Conservation (phyloP, 1,139 yeast species). For the Candida albicans region DNA sequence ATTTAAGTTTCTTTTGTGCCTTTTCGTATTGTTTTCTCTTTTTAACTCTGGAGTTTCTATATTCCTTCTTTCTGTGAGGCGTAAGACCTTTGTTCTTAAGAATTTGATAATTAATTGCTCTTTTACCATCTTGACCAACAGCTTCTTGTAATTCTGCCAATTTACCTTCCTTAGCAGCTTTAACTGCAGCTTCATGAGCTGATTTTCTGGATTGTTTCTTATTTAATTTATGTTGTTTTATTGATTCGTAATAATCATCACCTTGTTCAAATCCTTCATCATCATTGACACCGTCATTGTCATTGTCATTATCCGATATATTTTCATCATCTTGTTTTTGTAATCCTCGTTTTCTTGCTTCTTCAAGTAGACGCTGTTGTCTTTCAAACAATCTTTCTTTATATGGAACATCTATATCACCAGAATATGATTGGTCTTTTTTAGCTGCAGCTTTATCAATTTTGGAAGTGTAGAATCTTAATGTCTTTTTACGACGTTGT, state of each 20-base stretch:
- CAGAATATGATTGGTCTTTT: conserved; percentile 59
- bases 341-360: conserved; percentile 83
- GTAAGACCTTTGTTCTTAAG: conserved; percentile 94
- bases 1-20: conserved; percentile 91
- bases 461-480: conserved; percentile 95
- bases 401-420: conserved; percentile 93
- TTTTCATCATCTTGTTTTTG: conserved; percentile 34
- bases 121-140: conserved; percentile 77
- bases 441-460: conserved; percentile 77
- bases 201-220: conserved; percentile 55
- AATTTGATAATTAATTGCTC: conserved; percentile 93
- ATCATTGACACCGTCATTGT: conserved; percentile 55
- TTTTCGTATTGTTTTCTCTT: conserved; percentile 96
- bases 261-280: conserved; percentile 51
- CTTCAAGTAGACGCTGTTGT: conserved; percentile 81
- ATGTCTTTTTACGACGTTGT: conserved; percentile 73
- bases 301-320: conserved; percentile 46
- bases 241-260: conserved; percentile 49
- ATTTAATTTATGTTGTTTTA: conserved; percentile 48
- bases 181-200: conserved; percentile 71
- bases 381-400: conserved; percentile 86
- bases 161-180: conserved; percentile 85
- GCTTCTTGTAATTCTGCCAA: conserved; percentile 68
- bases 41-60: conserved; percentile 94
- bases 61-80: conserved; percentile 87